These are phyloP conservation scores for Rhinocladiella mackenziei DNA, from an alignment of 2,329 filamentous ascomycete genomes.

Conservation along the genomic window DNA sequence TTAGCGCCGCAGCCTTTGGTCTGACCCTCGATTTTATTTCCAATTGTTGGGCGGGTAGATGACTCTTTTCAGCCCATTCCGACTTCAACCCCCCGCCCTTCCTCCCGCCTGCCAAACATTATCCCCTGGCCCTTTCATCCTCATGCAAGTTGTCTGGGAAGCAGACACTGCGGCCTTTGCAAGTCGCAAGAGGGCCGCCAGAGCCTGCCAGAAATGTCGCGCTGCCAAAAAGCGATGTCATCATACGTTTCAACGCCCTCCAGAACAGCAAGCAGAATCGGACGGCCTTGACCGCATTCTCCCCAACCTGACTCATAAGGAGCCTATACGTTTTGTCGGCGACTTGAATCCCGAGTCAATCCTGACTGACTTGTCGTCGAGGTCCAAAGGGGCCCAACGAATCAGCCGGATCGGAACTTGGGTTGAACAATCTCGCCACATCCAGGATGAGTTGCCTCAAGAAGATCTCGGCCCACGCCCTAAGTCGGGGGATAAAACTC, in stretches of 20 bases:
- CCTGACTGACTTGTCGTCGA: constrained; percentile 31
- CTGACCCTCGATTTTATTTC: too few species aligned
- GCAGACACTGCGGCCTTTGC: constrained; percentile 28
- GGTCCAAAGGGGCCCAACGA: constrained; percentile 18
- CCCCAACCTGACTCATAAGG: constrained; percentile 29
- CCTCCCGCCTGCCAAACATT: neutral
- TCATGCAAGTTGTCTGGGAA: constrained; percentile 29
- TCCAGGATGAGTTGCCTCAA: constrained; percentile 15
- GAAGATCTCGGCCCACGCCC: constrained; percentile 16
- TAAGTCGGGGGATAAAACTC: constrained; percentile 26
- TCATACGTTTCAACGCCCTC: constrained; percentile 28
- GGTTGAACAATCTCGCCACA: constrained; percentile 25
- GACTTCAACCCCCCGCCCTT: neutral
- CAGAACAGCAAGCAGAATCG: constrained; percentile 27
- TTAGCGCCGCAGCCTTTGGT: too few species aligned
- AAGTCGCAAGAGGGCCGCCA: constrained; percentile 29
- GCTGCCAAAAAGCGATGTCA: constrained; percentile 30
- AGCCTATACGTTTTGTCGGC: constrained; percentile 37
- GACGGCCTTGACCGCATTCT: constrained; percentile 26
- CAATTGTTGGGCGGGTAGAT: constrained; percentile 9
- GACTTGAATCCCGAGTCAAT: constrained; percentile 42
- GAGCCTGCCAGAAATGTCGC: constrained; percentile 27
- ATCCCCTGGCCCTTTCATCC: neutral
- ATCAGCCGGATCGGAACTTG: constrained; percentile 29
- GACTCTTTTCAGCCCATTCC: constrained; percentile 14